phyloP scores from a whole-genome alignment of 345 rosid species.

The Passiflora organensis region DNA sequence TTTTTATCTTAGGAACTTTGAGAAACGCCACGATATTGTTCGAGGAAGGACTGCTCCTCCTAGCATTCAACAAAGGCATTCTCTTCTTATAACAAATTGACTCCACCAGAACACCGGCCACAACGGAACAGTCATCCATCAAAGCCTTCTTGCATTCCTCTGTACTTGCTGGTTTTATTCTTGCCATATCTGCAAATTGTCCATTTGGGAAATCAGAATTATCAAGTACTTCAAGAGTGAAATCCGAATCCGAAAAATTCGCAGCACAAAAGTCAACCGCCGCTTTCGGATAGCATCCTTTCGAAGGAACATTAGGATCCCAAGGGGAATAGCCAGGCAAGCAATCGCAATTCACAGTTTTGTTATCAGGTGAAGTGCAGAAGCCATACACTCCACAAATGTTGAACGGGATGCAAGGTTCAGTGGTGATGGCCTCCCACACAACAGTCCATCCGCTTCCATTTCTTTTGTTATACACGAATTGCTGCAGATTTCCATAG shows the following conservation, averaged over 20 bases:
- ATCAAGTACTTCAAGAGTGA: conserved; percentile 12
- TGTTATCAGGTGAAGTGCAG: conserved; percentile 25
- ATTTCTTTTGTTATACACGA: conserved; percentile 15
- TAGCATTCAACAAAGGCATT: conserved; percentile 33
- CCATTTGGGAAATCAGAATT: conserved; percentile 23
- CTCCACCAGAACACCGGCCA: conserved; percentile 20
- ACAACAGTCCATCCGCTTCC: conserved; percentile 19
- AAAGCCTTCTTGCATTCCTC: conserved; percentile 18
- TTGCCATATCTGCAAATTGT: conserved; percentile 13
- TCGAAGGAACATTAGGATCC: conserved; percentile 30
- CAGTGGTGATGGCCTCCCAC: conserved; percentile 19
- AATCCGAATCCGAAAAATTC: conserved; percentile 11
- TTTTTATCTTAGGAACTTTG: conserved; percentile 17
- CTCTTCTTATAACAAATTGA: conserved; percentile 26
- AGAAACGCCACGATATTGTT: conserved; percentile 21
- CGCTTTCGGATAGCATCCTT: conserved; percentile 29
- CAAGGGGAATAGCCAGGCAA: conserved; percentile 24
- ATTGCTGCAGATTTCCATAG: conserved; percentile 26
- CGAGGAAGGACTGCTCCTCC: conserved; percentile 23
- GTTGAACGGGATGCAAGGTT: conserved; percentile 20
- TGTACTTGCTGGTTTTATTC: not conserved
- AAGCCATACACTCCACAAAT: conserved; percentile 35
- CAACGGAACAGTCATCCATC: conserved; percentile 26
- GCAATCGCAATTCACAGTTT: conserved; percentile 14
- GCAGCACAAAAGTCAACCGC: conserved; percentile 29